phyloP scores from a whole-genome alignment of 2,329 filamentous ascomycete genomes.

The Sporothrix humicola region DNA sequence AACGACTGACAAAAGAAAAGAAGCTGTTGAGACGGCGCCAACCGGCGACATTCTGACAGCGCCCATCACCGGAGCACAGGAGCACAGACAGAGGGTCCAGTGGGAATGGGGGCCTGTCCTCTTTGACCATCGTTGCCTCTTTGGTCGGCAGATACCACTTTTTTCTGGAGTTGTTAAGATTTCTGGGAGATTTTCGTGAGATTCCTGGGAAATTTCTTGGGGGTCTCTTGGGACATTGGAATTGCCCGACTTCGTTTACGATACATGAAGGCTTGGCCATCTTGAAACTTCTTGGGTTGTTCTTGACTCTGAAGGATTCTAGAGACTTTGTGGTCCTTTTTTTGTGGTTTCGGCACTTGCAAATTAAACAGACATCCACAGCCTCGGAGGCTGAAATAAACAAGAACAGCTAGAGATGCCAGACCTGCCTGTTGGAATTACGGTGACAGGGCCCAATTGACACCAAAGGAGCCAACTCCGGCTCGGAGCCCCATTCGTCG shows the following conservation, averaged over 20 bases:
- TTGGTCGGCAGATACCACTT: background rate
- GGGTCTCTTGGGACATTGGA: background rate
- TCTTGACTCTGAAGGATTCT: background rate
- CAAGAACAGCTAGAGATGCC: background rate
- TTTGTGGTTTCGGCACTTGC: constrained; percentile 6
- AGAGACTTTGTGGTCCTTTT: background rate
- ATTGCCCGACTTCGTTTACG: no score
- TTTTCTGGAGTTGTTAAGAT: background rate
- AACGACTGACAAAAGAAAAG: background rate
- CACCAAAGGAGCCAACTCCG: background rate
- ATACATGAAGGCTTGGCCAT: no score
- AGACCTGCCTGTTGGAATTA: background rate
- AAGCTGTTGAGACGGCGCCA: background rate
- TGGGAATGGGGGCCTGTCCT: background rate
- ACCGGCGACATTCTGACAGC: background rate
- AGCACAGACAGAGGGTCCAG: background rate
- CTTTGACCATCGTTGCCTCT: background rate
- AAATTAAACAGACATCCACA: background rate
- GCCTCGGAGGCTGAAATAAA: background rate
- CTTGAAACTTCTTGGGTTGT: no score
- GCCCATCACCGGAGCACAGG: background rate
- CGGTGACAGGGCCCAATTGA: background rate
- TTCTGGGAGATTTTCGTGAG: background rate
- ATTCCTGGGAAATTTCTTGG: background rate
- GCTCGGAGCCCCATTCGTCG: background rate